Conservation (phyloP, 176 grass and related monocot species). For the Carex scoparia region DNA sequence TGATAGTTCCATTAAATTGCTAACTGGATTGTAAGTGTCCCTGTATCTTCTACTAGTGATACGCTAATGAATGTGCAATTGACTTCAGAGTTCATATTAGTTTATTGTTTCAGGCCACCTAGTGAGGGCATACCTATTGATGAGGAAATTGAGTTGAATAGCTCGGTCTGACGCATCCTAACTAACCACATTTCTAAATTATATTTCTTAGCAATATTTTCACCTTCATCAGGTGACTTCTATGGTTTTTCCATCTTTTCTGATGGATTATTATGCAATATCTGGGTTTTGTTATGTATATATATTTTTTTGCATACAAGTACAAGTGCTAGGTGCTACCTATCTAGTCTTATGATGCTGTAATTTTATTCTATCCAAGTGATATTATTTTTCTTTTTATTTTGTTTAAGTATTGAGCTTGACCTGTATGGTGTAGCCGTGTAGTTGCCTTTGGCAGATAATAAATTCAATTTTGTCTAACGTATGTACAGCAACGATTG, state of each 20-base stretch:
- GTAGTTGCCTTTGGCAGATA: background rate
- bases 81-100: background rate
- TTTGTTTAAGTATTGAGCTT: background rate
- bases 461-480: background rate
- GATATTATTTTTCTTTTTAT: background rate
- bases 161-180: background rate
- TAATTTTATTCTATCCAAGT: background rate
- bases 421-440: background rate
- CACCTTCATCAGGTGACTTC: background rate
- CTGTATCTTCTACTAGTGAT: background rate
- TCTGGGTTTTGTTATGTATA: background rate
- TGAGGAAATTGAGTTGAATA: conserved; percentile 42
- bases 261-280: background rate
- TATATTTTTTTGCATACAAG: background rate
- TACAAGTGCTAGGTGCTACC: background rate
- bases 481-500: background rate
- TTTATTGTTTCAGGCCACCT: conserved; percentile 60
- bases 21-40: conserved; percentile 83
- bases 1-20: conserved; percentile 54
- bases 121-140: conserved; percentile 71
- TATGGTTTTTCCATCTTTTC: background rate
- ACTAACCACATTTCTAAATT: background rate
- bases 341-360: background rate
- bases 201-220: background rate
- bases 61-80: background rate